These are phyloP conservation scores for Volvox carteri DNA, from an alignment of 163 green algal genomes.

Conservation along the genomic window DNA sequence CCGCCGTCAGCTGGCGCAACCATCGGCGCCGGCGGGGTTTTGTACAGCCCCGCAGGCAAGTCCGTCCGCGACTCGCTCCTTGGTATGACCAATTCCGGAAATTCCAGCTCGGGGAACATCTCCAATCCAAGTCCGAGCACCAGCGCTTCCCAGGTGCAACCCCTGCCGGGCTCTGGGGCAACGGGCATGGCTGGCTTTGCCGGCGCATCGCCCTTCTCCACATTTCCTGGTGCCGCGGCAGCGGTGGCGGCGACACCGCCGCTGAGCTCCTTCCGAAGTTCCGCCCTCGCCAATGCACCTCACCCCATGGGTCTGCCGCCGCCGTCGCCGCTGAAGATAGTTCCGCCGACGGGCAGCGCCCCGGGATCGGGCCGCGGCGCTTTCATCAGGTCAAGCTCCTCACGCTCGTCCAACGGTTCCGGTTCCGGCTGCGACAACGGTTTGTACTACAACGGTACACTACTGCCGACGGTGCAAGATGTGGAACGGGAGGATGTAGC, in stretches of 20 bases:
- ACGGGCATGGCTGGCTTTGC: background rate
- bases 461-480: background rate
- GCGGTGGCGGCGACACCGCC: background rate
- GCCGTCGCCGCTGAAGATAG: conserved; percentile 43
- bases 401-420: conserved; percentile 49
- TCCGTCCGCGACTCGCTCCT: conserved; percentile 24
- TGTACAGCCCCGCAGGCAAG: background rate
- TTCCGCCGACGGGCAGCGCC: background rate
- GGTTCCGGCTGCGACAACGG: background rate
- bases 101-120: conserved; percentile 38
- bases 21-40: background rate
- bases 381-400: conserved; percentile 43
- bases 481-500: background rate
- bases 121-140: conserved; percentile 1
- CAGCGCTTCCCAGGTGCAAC: conserved; percentile 15
- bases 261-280: conserved; percentile 15
- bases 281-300: conserved; percentile 45
- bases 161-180: background rate
- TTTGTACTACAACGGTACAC: background rate
- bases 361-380: background rate
- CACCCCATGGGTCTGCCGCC: conserved; percentile 47
- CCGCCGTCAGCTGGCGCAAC: background rate
- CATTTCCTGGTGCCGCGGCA: background rate
- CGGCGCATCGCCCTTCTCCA: background rate
- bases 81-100: background rate